Conservation (phyloP, 2,329 filamentous ascomycete species). For the Xylaria digitata region DNA sequence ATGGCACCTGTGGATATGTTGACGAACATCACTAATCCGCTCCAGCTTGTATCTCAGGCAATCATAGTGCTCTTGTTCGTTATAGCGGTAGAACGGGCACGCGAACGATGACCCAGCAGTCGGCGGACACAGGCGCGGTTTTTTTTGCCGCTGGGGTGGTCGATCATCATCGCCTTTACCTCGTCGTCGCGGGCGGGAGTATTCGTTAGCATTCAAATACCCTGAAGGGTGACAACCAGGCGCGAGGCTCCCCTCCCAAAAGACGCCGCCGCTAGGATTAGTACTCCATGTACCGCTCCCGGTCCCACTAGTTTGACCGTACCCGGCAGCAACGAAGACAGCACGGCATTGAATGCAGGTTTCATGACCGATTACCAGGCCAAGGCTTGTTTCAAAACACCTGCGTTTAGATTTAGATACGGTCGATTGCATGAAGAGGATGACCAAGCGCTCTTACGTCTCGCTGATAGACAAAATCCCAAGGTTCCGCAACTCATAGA, state of each 20-base stretch:
- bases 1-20: conserved; percentile 14
- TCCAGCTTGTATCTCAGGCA: conserved; percentile 8
- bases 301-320: background rate
- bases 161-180: conserved; percentile 2
- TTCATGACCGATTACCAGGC: background rate
- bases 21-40: conserved; percentile 20
- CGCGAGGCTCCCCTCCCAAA: background rate
- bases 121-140: background rate
- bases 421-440: background rate
- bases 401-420: background rate
- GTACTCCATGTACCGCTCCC: background rate
- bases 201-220: background rate
- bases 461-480: background rate
- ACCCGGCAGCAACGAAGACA: background rate
- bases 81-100: conserved; percentile 17
- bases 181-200: background rate
- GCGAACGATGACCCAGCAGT: background rate
- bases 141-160: conserved; percentile 1
- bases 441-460: background rate
- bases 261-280: background rate
- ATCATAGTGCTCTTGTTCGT: background rate
- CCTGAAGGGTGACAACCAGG: background rate
- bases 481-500: background rate
- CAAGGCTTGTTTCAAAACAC: background rate
- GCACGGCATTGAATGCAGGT: background rate